These are phyloP conservation scores for Globisporangium yorkense DNA, from an alignment of 352 stramenopile species.

Conservation along the genomic window DNA sequence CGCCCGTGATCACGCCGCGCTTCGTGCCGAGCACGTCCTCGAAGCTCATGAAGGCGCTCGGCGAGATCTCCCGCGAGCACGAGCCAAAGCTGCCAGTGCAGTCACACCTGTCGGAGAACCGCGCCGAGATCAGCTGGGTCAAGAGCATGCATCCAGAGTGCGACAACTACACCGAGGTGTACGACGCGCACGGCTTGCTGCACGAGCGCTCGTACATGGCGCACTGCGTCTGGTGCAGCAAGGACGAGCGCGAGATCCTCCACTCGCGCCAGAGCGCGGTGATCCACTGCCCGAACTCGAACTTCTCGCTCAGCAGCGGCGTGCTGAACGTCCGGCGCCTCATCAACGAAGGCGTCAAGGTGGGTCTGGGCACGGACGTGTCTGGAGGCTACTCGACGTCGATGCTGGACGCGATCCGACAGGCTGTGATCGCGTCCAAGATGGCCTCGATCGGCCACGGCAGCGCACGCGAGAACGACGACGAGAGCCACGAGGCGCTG, in stretches of 20 bases:
- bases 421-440: conserved; percentile 89
- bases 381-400: conserved; percentile 92
- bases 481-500: conserved; percentile 26
- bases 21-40: conserved; percentile 90
- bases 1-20: conserved; percentile 89
- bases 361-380: conserved; percentile 93
- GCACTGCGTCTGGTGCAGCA: conserved; percentile 90
- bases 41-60: conserved; percentile 78
- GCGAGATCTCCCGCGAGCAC: conserved; percentile 75
- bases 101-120: conserved; percentile 90
- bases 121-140: conserved; percentile 86
- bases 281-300: conserved; percentile 94
- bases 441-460: conserved; percentile 62
- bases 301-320: conserved; percentile 91
- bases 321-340: conserved; percentile 76
- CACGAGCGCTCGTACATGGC: conserved; percentile 90
- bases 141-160: conserved; percentile 76
- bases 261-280: conserved; percentile 57
- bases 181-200: conserved; percentile 84
- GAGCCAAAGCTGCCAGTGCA: conserved; percentile 77
- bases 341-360: conserved; percentile 77
- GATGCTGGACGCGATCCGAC: conserved; percentile 90
- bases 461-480: conserved; percentile 35
- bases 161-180: conserved; percentile 73
- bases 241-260: conserved; percentile 72